These are phyloP conservation scores for Fusarium lyarnte DNA, from an alignment of 2,329 filamentous ascomycete genomes.

Conservation along the genomic window DNA sequence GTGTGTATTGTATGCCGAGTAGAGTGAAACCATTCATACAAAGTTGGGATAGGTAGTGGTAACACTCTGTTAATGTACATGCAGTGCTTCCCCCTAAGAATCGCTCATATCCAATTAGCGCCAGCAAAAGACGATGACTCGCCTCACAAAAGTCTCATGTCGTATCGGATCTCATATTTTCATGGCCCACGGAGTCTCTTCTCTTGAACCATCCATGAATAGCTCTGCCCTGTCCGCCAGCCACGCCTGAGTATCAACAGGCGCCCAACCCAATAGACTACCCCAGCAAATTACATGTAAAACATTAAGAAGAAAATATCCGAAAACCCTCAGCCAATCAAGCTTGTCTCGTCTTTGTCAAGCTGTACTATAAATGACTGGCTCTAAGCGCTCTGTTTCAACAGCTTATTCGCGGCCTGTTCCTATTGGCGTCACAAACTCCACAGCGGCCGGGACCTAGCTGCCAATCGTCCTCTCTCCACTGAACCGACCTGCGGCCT, in stretches of 20 bases:
- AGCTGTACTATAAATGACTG: constrained; percentile 12
- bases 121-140: constrained; percentile 4
- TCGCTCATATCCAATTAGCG: constrained; percentile 25
- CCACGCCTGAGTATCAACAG: constrained; percentile 38
- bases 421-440: constrained; percentile 31
- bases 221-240: constrained; percentile 16
- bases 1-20: constrained; percentile 6
- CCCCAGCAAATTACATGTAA: neutral
- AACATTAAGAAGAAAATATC: constrained; percentile 16
- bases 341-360: constrained; percentile 3
- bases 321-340: constrained; percentile 21
- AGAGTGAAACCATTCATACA: constrained; percentile 14
- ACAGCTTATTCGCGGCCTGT: constrained; percentile 25
- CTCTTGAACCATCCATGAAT: constrained; percentile 1
- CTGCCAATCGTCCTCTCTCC: constrained; percentile 37
- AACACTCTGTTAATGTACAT: constrained; percentile 27
- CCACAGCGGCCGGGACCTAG: constrained; percentile 28
- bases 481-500: constrained; percentile 35
- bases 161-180: constrained; percentile 27
- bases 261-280: constrained; percentile 33
- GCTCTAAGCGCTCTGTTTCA: constrained; percentile 42
- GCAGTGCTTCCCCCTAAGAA: constrained; percentile 2
- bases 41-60: constrained; percentile 2
- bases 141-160: constrained; percentile 28
- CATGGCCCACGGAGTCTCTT: neutral